Evolutionary conservation across 2,329 filamentous ascomycete genomes (phyloP), one percentile per base, ranked within the genome.

Genomic region (Celoporthe dispersa): DNA sequence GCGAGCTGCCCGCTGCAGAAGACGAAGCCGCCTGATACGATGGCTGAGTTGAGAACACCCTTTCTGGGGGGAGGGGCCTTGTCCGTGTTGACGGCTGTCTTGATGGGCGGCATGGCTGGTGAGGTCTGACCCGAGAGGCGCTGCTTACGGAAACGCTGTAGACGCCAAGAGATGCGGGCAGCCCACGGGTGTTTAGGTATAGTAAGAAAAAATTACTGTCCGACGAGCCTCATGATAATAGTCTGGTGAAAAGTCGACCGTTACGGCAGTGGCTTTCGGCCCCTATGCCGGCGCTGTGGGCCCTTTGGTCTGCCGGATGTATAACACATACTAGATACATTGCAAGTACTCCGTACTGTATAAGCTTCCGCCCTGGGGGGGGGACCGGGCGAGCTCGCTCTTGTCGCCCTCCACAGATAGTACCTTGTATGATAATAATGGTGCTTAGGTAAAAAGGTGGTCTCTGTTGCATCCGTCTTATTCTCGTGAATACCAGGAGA

Each of bases 1-100:
- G 91, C 90, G 73, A 93, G 90, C 74, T 91, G 89, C 74, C 91
- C 91, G 0, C 91, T 92, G 77, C 91, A 86, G 81, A 88, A 94
- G 80, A 94, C 86, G 73, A 90, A 84, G 73, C 88, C 87, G 73
- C 88, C 88, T 71, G 90, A 90, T 75, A 87, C 85, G 79, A 93
- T 90, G 75, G 91, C 91, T 75, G 83, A 81, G 77, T 78, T 83
- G 75, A 82, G 82, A 72, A 83, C 79, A 51, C 64, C 64, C 7
- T 81, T 78, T 22, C 81, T 75, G 16, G 81, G 80, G 76, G 80
- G 80, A 60, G 81, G 81, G 53, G 81, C 81, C 74, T 82, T 81
- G 61, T 80, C 76, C 48, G 81, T 82, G 67, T 80, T 73, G 69
- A 83, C 78, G 53, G 79, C 73, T 70, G 74, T 78, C 75, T 81